Base-by-base conservation (phyloP, 2,329 filamentous ascomycete species). In the Penicillium corylophilum region DNA sequence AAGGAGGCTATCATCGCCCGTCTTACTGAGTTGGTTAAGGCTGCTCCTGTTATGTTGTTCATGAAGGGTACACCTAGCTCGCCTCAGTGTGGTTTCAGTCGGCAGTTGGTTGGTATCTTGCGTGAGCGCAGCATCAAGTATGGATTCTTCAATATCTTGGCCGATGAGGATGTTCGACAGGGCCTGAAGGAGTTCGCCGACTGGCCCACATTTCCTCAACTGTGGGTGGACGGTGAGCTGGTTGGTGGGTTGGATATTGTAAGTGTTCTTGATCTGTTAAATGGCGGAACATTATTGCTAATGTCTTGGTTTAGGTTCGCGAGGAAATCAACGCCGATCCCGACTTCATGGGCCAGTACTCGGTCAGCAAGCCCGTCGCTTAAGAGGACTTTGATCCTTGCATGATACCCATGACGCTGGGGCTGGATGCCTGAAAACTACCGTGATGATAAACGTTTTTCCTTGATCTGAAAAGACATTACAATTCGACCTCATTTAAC, bases 141-240 rank as follows among this genome's bases (percentile, higher is more conserved):
- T 71, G 94, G 94, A 18, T 99, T 99, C 79, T 99, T 99, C 80
- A 97, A 99, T 71, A 99, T 99, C 59, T 75, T 99, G 64, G 94
- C 94, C 57, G 94, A 99, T 70, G 93, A 99, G 66, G 93, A 97
- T 72, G 94, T 99, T 43, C 83, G 94, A 55, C 93, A 97, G 76
- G 94, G 94, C 0, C 76, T 99, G 67, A 99, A 99, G 81, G 90
- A 94, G 75, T 97, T 86, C 71, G 91, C 91, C n/a, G 94, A 97
- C 56, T 99, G 94, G 94, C 94, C 94, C 9, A 99, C 94, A 0
- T 99, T 90, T 74, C 94, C 94, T 18, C 94, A 99, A 74, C 77
- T 99, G 56, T 99, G 93, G 86, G 84, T 95, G 12, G 83, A 87
- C 54, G 93, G 94, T 13, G 91, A 96, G 71, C 78, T 99, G 44